Evolutionary conservation across 352 stramenopile genomes (phyloP), one percentile per base, ranked within the genome.

Genomic region (Globisporangium irregulare): DNA sequence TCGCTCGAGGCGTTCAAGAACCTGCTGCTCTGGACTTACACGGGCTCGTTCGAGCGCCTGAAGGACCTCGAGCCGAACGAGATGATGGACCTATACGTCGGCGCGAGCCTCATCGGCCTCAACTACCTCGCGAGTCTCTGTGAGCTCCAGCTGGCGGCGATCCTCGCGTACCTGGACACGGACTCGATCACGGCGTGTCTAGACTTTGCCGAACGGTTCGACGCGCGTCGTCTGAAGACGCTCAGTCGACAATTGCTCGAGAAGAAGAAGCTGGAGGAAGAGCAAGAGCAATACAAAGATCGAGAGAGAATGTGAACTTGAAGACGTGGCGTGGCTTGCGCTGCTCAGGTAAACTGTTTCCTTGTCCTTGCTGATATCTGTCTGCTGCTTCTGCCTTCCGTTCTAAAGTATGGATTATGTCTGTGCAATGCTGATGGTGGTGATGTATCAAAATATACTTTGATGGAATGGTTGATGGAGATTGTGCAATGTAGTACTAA

Each of bases 41-140:
- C 84, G 32, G 84, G 84, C 24, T 89, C 82, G 34, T 82, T 88
- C 18, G 66, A 76, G 24, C 57, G 79, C 4, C 50, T 90, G 24
- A 77, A 75, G 18, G 68, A 27, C 50, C 68, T 87, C 10, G 82
- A 86, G 36, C 82, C 84, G 22, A 81, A 66, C 22, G 80, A 87
- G 43, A 79, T 87, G 66, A 93, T 93, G 82, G 84, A 90, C 66
- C 69, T 93, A 59, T 90, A 86, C 53, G 84, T 93, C 1, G 79
- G 72, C 3, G 84, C 82, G 5, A 89, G 80, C 66, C 62, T 88
- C 25, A 68, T 93, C 32, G 78, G 81, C 0, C 64, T 93, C 10
- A 81, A 69, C 2, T 77, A 86, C 24, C 56, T 93, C 25, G 84
- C 78, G 18, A 78, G 66, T 34, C 80, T 78, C n/a, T 91, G 84